A percentile compares a stretch with the other conserved stretches of the same genome.
phyloP scores from a whole-genome alignment of 2,329 filamentous ascomycete species.

The Claviceps cyperi region DNA sequence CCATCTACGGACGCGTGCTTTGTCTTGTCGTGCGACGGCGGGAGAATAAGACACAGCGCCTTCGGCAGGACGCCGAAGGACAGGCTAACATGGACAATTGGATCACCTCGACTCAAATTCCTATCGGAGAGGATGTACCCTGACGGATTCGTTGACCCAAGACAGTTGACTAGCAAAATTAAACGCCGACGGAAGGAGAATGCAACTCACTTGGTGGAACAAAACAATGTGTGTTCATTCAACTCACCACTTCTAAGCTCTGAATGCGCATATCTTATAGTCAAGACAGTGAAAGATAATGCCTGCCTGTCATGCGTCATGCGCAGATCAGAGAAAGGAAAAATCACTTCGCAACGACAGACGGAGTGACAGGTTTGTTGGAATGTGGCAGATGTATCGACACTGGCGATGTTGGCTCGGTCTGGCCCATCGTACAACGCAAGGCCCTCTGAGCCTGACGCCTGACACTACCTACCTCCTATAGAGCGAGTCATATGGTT shows the following conservation, averaged over 20 bases:
- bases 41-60: constrained; percentile 29
- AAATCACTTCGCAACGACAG: too few species aligned
- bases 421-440: too few species aligned
- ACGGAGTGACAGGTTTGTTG: too few species aligned
- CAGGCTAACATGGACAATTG: constrained; percentile 73
- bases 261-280: not conserved
- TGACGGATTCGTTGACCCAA: constrained; percentile 8
- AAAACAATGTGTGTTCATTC: not conserved
- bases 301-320: not conserved
- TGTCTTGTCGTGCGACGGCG: constrained; percentile 78
- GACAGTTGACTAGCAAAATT: not conserved
- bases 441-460: too few species aligned
- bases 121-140: constrained; percentile 22
- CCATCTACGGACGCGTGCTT: constrained; percentile 83
- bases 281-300: not conserved
- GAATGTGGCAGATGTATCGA: too few species aligned
- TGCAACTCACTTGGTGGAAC: not conserved
- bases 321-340: not conserved
- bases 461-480: too few species aligned
- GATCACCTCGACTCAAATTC: constrained; percentile 65
- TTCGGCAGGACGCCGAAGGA: constrained; percentile 26
- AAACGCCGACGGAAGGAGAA: too few species aligned
- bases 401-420: too few species aligned
- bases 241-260: not conserved
- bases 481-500: too few species aligned